Evolutionary conservation across 257 asterid genomes (phyloP).

Genomic region (Penstemon davidsonii): DNA sequence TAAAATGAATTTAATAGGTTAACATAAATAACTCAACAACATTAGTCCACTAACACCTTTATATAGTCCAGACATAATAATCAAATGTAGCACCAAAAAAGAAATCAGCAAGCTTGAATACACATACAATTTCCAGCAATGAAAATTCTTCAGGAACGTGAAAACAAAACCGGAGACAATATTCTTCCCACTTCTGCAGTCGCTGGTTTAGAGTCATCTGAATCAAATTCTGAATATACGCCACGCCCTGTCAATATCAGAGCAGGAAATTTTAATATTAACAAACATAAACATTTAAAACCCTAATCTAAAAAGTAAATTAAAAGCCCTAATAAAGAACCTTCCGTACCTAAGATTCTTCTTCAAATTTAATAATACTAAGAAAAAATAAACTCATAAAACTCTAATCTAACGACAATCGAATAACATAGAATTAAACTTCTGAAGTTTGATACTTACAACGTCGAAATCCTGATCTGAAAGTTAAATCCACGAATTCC

Average conservation of each 20-base stretch:
- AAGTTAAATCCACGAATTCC: not conserved
- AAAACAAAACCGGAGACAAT: slow-evolving; percentile 45
- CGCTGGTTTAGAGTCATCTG: slow-evolving; percentile 38
- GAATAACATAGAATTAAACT: no score
- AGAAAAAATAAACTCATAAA: not conserved
- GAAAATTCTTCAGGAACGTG: slow-evolving; percentile 48
- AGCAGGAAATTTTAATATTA: not conserved
- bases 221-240: slow-evolving; percentile 31
- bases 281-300: not conserved
- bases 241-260: slow-evolving; percentile 42
- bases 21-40: not conserved
- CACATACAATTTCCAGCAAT: slow-evolving; percentile 41
- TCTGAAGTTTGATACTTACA: no score
- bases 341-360: no score
- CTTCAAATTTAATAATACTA: no score
- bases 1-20: not conserved
- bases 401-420: not conserved
- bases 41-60: not conserved
- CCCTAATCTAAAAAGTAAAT: slow-evolving; percentile 12
- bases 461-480: no score
- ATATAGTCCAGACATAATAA: slow-evolving; percentile 4
- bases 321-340: not conserved
- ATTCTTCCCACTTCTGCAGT: slow-evolving; percentile 58
- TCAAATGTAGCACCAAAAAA: not conserved
- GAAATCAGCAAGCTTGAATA: no score